These are phyloP conservation scores for Filosporella fistucella DNA, from an alignment of 495 filamentous ascomycete genomes.

Conservation along the genomic window DNA sequence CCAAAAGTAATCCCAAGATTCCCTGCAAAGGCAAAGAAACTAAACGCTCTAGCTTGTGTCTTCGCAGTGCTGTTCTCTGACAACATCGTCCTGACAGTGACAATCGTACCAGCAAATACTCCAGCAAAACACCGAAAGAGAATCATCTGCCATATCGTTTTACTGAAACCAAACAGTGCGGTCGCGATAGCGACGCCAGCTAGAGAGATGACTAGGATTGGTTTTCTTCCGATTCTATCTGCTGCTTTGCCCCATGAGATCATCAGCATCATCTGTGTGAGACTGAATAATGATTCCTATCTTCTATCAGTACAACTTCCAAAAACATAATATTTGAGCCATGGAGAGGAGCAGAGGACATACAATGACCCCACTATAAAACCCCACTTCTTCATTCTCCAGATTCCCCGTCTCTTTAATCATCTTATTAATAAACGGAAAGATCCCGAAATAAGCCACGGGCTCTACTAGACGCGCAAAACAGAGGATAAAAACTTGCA, in stretches of 20 bases:
- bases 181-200: conserved; percentile 52
- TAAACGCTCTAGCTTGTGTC: conserved; percentile 66
- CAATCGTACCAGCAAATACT: conserved; percentile 62
- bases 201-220: conserved; percentile 58
- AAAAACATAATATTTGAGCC: background rate
- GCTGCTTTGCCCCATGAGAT: conserved; percentile 55
- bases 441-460: conserved; percentile 69
- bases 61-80: conserved; percentile 60
- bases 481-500: conserved; percentile 62
- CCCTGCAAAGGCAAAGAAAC: conserved; percentile 64
- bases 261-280: conserved; percentile 51
- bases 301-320: conserved; percentile 5
- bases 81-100: conserved; percentile 68
- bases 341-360: conserved; percentile 5
- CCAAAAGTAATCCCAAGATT: conserved; percentile 69
- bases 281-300: conserved; percentile 60
- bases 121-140: conserved; percentile 61
- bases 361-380: conserved; percentile 64
- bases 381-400: conserved; percentile 56
- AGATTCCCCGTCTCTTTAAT: conserved; percentile 54
- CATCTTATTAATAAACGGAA: conserved; percentile 74
- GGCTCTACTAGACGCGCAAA: conserved; percentile 67
- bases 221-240: conserved; percentile 65
- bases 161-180: conserved; percentile 57
- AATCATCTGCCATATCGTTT: conserved; percentile 60